Evolutionary conservation across 441 rosid genomes (phyloP).

Genomic region (Bocquillonia castaneifolia): DNA sequence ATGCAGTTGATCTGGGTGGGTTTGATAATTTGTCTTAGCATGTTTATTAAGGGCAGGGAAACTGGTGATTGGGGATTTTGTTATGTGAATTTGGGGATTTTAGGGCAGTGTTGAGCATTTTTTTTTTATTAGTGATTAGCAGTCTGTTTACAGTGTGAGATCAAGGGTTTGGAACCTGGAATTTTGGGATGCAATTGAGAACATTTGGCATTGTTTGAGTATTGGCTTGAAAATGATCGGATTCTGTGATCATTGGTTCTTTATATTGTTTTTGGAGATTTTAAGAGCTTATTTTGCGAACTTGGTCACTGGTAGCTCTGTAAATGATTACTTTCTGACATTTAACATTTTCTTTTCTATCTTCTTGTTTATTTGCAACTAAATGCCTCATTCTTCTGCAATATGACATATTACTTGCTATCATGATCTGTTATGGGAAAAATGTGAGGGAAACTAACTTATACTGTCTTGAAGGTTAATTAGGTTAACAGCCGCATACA

Average conservation of each 20-base stretch:
- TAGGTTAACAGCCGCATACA: neutral
- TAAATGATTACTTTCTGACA: neutral
- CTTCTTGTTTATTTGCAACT: neutral
- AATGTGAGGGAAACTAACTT: neutral
- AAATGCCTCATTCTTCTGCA: neutral
- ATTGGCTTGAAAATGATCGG: neutral
- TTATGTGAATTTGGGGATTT: no score
- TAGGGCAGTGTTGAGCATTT: neutral
- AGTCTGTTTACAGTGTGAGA: neutral
- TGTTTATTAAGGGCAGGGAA: no score
- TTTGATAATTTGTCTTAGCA: no score
- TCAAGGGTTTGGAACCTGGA: neutral
- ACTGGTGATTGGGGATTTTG: no score
- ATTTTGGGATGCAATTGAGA: neutral
- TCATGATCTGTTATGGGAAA: neutral
- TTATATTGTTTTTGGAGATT: neutral
- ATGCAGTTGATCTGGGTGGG: neutral
- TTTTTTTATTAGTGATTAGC: neutral
- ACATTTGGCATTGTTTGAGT: conserved; percentile 1
- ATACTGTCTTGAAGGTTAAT: neutral
- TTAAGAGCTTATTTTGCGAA: neutral
- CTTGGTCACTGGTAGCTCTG: neutral
- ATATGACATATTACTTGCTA: neutral
- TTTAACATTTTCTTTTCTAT: neutral
- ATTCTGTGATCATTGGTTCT: neutral